Percentiles rank a stretch among this genome's conserved stretches.
Conservation (phyloP, 768 basidiomycete genomes). For the Mycena sanguinolenta region DNA sequence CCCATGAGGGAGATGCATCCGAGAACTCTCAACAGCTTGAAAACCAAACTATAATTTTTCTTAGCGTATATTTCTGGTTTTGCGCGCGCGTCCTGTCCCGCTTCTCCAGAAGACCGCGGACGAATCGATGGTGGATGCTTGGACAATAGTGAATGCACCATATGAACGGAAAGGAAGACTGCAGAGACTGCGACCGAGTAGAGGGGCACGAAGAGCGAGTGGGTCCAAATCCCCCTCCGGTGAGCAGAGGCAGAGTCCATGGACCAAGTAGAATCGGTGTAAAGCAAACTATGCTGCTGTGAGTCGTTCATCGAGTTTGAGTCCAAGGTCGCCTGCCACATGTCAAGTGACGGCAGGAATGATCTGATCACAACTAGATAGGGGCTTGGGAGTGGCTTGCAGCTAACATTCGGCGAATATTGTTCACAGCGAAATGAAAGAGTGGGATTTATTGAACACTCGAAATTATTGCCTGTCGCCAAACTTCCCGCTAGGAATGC, state of each 20-base stretch:
- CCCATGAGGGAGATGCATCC: conserved; percentile 8
- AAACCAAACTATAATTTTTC: not conserved
- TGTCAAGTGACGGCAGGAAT: no score
- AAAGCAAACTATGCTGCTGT: not conserved
- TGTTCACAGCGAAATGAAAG: no score
- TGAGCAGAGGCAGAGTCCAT: not conserved
- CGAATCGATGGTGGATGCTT: not conserved
- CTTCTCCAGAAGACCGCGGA: not conserved
- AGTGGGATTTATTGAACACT: no score
- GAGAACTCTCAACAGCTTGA: not conserved
- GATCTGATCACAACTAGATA: no score
- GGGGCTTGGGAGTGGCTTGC: no score
- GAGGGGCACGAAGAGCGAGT: not conserved
- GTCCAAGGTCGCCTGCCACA: no score
- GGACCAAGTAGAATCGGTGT: not conserved
- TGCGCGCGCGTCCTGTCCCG: not conserved
- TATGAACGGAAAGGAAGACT: not conserved
- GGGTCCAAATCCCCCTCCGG: not conserved
- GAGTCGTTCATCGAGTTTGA: not conserved
- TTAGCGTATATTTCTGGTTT: not conserved
- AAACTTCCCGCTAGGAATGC: no score
- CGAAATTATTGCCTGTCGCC: no score
- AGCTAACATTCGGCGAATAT: no score
- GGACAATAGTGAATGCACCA: not conserved
- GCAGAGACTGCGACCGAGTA: not conserved